A percentile compares a stretch with the other conserved stretches of the same genome.
Evolutionary conservation across 805 yeast species (phyloP).

Genomic region (Yarrowia divulgata): DNA sequence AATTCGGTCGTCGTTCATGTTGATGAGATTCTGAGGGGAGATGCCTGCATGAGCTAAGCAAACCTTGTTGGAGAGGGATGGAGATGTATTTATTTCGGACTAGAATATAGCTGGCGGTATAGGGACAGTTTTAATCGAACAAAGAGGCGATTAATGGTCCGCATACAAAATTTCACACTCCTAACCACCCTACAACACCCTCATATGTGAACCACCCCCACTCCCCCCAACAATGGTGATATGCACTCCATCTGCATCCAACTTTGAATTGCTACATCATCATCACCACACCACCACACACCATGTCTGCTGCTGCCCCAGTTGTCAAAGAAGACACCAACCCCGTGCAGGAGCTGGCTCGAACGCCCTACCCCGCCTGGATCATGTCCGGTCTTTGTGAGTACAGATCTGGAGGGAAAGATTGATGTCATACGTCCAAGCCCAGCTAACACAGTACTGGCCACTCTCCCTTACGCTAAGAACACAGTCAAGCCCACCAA

Average conservation of each 20-base stretch:
- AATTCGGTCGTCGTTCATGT: not conserved
- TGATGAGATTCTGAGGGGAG: not conserved
- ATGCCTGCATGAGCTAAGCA: not conserved
- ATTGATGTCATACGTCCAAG: too few relatives aligned
- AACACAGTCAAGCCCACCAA: slow-evolving; percentile 28
- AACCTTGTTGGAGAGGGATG: not conserved
- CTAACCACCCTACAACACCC: not conserved
- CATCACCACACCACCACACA: not conserved
- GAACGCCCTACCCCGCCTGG: slow-evolving; percentile 40
- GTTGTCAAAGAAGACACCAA: slow-evolving; percentile 14
- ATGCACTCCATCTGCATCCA: slow-evolving; percentile 4
- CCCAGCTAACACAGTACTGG: slow-evolving; percentile 23
- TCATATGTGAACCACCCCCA: not conserved
- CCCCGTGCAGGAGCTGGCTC: slow-evolving; percentile 35
- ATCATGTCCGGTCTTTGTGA: slow-evolving; percentile 36
- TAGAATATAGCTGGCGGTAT: not conserved
- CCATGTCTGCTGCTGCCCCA: slow-evolving; percentile 2
- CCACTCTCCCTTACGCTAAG: slow-evolving; percentile 21
- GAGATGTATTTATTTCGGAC: not conserved
- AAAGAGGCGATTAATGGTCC: not conserved
- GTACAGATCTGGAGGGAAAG: not conserved
- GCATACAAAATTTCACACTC: not conserved
- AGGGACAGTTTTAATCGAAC: not conserved
- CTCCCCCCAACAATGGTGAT: not conserved
- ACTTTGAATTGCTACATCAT: slow-evolving; percentile 10